Evolutionary conservation across 768 basidiomycete genomes (phyloP), one percentile per base, ranked within the genome.

Genomic region (Phaeotremella skinneri): DNA sequence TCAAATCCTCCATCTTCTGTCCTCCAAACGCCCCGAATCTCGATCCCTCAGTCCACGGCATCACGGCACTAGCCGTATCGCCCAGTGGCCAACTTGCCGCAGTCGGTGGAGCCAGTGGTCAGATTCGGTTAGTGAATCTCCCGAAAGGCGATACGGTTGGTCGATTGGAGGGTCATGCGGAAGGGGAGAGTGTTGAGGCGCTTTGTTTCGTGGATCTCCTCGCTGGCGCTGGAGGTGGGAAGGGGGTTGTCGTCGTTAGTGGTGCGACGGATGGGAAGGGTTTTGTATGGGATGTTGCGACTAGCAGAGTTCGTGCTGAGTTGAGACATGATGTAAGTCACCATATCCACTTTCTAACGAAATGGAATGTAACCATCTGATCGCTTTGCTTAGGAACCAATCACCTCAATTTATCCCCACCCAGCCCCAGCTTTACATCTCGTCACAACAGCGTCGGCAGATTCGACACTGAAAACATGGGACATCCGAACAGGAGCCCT

Each of bases 241-340:
- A 77, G 55, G 76, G 76, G 31, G 67, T 77, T 13, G 84, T 89
- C 20, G 85, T 86, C 11, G 85, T 90, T 0, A 91, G 89, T 1
- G 93, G 89, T 11, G 91, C 85, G 3, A 97, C 94, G 3, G 96
- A 99, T 71, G 91, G 92, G 0, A 93, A 91, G 73, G 88, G 86
- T 17, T 91, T 89, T 67, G 85, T 97, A 31, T 99, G 94, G 92
- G 96, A 99, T 78, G 81, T 93, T 42, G 82, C 82, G 50, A 93
- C 90, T 25, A 90, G 90, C 82, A 82, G 88, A 61, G 74, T 92
- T 52, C 83, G 96, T 56, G 82, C 87, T 17, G 91, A 89, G 14
- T 79, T 96, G 4, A 81, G 87, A 62, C 93, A 98, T 70, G 80
- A 85, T 76, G 93, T 93, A 61, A 52, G 84, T 80, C 41, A 49